Percentiles rank a stretch among this genome's conserved stretches.
phyloP scores from a whole-genome alignment of 805 yeast genomes.

The Kodamaea lidongshanica region DNA sequence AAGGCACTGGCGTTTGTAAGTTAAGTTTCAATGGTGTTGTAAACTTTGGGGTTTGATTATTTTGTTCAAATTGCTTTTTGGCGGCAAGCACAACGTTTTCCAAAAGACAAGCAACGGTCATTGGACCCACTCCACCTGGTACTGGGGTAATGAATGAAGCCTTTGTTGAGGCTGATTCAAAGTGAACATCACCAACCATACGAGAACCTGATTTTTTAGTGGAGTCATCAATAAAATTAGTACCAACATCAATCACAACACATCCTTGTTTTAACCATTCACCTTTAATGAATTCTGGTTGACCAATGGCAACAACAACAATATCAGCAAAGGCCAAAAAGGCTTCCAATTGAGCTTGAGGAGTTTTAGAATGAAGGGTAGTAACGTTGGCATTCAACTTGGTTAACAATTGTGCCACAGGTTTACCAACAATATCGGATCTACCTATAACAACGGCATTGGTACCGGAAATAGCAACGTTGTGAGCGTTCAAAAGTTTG shows the following conservation, averaged over 20 bases:
- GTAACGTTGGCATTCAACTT: constrained; percentile 74
- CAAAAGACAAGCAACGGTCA: constrained; percentile 81
- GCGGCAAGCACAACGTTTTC: constrained; percentile 70
- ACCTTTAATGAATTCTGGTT: constrained; percentile 63
- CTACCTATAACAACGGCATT: constrained; percentile 82
- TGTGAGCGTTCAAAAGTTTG: constrained; percentile 52
- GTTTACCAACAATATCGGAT: constrained; percentile 81
- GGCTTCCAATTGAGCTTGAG: constrained; percentile 41
- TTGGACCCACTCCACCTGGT: constrained; percentile 90
- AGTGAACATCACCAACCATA: constrained; percentile 77
- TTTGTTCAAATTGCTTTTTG: constrained; percentile 39
- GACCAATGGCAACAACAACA: constrained; percentile 73
- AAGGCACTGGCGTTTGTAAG: constrained; percentile 65
- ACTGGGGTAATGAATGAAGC: constrained; percentile 76
- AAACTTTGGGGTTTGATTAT: constrained; percentile 37
- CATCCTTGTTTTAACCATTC: constrained; percentile 67
- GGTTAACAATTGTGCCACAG: constrained; percentile 64
- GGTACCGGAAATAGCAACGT: constrained; percentile 53
- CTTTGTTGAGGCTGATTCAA: constrained; percentile 44
- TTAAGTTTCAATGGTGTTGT: constrained; percentile 53
- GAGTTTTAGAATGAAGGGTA: constrained; percentile 62
- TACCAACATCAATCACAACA: constrained; percentile 77
- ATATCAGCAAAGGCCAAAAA: constrained; percentile 61
- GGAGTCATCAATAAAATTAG: constrained; percentile 64
- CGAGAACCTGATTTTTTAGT: constrained; percentile 62